Evolutionary conservation across 2,329 filamentous ascomycete genomes (phyloP).

Genomic region (Trichoderma hamatum): DNA sequence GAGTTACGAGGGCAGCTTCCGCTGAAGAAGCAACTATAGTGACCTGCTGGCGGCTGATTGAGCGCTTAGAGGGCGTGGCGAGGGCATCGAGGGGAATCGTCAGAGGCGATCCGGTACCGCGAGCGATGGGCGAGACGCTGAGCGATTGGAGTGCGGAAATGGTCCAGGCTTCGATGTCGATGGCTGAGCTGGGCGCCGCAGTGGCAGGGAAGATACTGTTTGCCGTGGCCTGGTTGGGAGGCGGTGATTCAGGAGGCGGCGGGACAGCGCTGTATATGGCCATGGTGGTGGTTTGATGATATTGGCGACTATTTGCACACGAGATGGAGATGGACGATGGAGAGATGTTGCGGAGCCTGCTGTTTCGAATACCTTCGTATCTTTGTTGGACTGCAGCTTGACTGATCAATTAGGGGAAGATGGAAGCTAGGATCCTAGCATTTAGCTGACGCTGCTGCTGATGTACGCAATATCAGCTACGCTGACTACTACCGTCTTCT

Average conservation of each 20-base stretch:
- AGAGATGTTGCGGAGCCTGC: neutral
- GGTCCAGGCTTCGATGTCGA: constrained; percentile 71
- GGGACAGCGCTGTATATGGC: constrained; percentile 58
- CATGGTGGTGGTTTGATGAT: constrained; percentile 40
- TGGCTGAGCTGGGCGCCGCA: constrained; percentile 35
- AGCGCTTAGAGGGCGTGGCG: constrained; percentile 28
- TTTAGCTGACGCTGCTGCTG: neutral
- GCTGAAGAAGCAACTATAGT: neutral
- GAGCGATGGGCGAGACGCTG: constrained; percentile 57
- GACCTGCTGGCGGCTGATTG: constrained; percentile 18
- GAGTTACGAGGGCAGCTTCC: constrained; percentile 20
- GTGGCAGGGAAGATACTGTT: constrained; percentile 28
- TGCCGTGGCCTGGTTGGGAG: constrained; percentile 29
- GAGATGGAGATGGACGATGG: neutral
- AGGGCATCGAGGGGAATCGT: constrained; percentile 74
- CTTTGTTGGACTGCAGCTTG: neutral
- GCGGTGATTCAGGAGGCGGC: constrained; percentile 48
- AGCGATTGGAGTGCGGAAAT: constrained; percentile 59
- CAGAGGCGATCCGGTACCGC: constrained; percentile 65
- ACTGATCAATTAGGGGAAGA: neutral
- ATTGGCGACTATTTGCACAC: neutral
- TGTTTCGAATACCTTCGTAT: neutral
- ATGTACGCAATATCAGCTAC: neutral
- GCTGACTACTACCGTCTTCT: neutral
- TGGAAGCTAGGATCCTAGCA: neutral